Base-by-base conservation (phyloP, 1,284 basidiomycete genomes). In the Cutaneotrichosporon sp. region DNA sequence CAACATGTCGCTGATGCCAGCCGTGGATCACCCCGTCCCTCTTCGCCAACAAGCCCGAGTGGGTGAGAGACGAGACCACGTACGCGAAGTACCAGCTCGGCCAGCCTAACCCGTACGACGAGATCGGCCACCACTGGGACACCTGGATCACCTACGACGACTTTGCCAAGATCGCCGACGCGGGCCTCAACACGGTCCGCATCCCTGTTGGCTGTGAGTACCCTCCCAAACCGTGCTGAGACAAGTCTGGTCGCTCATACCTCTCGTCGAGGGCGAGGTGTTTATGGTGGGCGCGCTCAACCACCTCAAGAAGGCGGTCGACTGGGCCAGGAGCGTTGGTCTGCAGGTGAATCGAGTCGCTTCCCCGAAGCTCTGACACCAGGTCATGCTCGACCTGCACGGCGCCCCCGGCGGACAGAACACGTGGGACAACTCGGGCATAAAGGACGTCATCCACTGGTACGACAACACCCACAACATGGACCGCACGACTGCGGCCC, bases 401-500 rank as follows among this genome's bases (percentile, higher is more conserved):
- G 90, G 91, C 55, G 90, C 86, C 22, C 91, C 91, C 0, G 91
- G 89, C 22, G 89, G 87, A 68, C 89, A 94, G 80, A 92, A 85
- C 70, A 81, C 81, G 7, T 91, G 87, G 60, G 91, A 93, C 79
- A 92, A 92, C 79, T 91, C 89, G 14, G 92, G 92, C 6, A 87
- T 88, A 46, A 84, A 81, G 58, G 82, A 87, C 56, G 69, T 81
- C 18, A 88, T 90, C 10, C 69, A 80, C 34, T 97, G 92, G 93
- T 87, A 90, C 16, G 83, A 83, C 3, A 84, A 85, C 60, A 79
- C 83, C 61, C 83, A 82, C 20, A 88, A 92, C 69, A 83, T 93
- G 42, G 81, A 84, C 50, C 86, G 92, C 36, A 89, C 90, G 3
- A 82, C 89, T 71, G 79, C 81, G 10, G 83, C 92, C 64, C 85